Evolutionary conservation across 306 rosid genomes (phyloP), one percentile per base, ranked within the genome.

Genomic region (Pachyrhizus erosus): DNA sequence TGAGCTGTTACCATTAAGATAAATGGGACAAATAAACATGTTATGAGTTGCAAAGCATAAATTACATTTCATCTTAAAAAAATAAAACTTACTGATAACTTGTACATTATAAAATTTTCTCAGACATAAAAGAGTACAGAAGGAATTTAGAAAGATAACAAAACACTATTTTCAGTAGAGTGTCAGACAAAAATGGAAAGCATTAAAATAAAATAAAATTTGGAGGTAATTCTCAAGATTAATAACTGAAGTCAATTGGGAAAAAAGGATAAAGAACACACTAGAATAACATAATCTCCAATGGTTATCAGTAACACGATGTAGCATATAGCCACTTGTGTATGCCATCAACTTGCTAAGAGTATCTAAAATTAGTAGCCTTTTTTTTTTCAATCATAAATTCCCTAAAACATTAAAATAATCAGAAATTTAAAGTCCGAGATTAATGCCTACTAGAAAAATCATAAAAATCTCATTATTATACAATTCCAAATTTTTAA

Each of bases 1-100:
- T 68, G 75, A 33, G 88, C 99, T 96, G 98, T 52, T 69, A 84
- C 66, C 52, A 84, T 70, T 79, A 27, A 80, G 49, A 86, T 39
- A 79, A 68, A 72, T 78, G 46, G 58, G 70, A 61, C 65, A 65
- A 48, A 67, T 10, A 52, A 66, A 82, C 49, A 37, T 8, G 79
- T 73, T 54, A 72, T 0, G 21, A 20, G 61, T 55, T 21, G 64
- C 54, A 45, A 46, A 70, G 33, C 40, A 21, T 21, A 7, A 61
- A 13, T 66, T 34, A 18, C 9, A 70, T 18, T 62, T 67, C 49
- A 58, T 29, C 67, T 55, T 34, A 33, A 43, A 51, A 76, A n/a
- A 73, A 33, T 3, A 46, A 52, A 74, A 55, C 54, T 15, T 73
- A 12, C 65, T 17, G 51, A 10, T 13, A 10, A 27, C 27, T 60